Evolutionary conservation across 164 flowering plant genomes (phyloP).

Genomic region (Stephania cephalantha): DNA sequence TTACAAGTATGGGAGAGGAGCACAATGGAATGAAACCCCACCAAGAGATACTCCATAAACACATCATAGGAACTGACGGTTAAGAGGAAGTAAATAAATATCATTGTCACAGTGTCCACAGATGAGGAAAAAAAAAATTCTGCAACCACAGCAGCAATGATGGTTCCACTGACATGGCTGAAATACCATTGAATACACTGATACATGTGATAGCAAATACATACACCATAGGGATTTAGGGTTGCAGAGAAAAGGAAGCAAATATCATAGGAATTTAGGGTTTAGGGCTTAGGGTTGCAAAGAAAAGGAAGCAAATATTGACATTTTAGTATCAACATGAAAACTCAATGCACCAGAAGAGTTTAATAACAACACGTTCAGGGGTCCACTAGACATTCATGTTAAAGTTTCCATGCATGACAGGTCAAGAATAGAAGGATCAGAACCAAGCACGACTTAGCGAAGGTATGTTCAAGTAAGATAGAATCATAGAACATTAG

Average conservation of each 20-base stretch:
- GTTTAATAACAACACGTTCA: neutral
- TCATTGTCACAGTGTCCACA: too few species aligned
- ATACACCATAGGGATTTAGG: neutral
- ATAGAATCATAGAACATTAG: neutral
- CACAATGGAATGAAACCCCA: neutral
- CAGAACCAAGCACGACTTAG: too few species aligned
- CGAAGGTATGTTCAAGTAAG: too few species aligned
- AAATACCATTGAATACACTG: neutral
- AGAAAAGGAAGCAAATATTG: neutral
- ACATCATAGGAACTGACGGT: too few species aligned
- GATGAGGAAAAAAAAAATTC: too few species aligned
- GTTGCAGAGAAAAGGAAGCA: neutral
- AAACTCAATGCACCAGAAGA: neutral
- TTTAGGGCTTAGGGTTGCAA: too few species aligned
- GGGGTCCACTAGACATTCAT: neutral
- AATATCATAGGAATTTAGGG: neutral
- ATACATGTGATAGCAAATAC: neutral
- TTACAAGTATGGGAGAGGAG: neutral
- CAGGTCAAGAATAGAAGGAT: too few species aligned
- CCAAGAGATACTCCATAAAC: neutral
- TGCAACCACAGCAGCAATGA: neutral
- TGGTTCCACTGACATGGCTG: neutral
- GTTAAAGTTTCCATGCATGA: too few species aligned
- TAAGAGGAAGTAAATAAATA: too few species aligned
- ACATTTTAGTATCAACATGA: neutral